Base-by-base conservation (phyloP, 805 yeast genomes). In the Scheffersomyces ergatensis region DNA sequence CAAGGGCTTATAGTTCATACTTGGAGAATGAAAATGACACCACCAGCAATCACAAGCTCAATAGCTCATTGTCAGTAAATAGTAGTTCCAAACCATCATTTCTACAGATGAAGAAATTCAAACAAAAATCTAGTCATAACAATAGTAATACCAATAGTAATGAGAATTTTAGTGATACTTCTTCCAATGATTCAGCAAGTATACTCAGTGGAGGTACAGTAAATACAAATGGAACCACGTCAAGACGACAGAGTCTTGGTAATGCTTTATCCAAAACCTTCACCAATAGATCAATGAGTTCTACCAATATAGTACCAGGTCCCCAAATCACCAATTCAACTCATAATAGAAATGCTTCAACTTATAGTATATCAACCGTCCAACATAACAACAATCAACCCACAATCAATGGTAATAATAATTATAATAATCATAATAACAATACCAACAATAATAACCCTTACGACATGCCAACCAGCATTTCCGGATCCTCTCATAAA, bases 261-360 rank as follows among this genome's bases (percentile, higher is more conserved):
- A 40, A 38, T 38, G 29, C 34, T 45, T 20, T 40, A 15, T 7
- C 52, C 18, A 48, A 47, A 31, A 44, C 54, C 18, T 20, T 27
- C 23, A 47, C 48, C 26, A 46, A 44, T 34, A 38, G 50, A 34
- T 43, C 53, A n/a, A 19, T 41, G 19, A 33, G 34, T 35, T 31
- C 53, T 20, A 45, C 60, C 13, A 56, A 43, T 38, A 62, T 59
- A 6, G 52, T 63, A 6, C 67, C 69, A 17, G 53, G 55, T 11
- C 42, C 57, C 8, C 70, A 61, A 40, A 43, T 60, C 12, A 49
- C 65, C 5, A 53, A 44, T 37, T 61, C 70, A n/a, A 56, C 46
- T 41, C 73, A 65, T 43, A 58, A 63, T 27, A 62, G 73, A 8
- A 67, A 65, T 26, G 66, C 70, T n/a, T 65, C 72, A 16, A 53